A percentile compares a stretch with the other conserved stretches of the same genome.
Evolutionary conservation across 192 early-diverging fungal genomes (phyloP).

Genomic region (Obelidium mucronatum): DNA sequence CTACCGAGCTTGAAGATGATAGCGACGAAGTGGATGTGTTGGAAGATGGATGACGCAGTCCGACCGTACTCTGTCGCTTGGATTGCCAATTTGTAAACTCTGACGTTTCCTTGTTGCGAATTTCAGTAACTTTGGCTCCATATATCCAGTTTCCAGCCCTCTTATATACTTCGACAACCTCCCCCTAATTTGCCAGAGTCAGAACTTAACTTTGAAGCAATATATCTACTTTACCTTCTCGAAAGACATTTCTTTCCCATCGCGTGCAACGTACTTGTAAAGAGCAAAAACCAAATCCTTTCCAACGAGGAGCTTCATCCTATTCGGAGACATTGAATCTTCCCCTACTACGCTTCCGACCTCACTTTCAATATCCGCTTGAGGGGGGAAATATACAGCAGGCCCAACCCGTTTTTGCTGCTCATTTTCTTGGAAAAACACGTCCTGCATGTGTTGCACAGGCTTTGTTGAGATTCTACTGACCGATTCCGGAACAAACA

Average conservation of each 20-base stretch:
- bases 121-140: conserved; percentile 41
- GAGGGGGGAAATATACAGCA: conserved; percentile 50
- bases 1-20: background rate
- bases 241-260: conserved; percentile 52
- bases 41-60: background rate
- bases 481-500: conserved; percentile 21
- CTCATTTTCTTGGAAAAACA: conserved; percentile 10
- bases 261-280: conserved; percentile 46
- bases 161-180: conserved; percentile 50
- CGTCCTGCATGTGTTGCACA: conserved; percentile 16
- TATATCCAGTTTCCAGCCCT: conserved; percentile 57
- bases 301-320: conserved; percentile 1
- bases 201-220: too few species aligned
- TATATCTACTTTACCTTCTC: conserved; percentile 51
- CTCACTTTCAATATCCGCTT: conserved; percentile 51
- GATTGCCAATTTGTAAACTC: background rate
- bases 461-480: background rate
- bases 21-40: background rate
- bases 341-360: conserved; percentile 48
- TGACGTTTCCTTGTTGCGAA: background rate
- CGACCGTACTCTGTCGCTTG: background rate
- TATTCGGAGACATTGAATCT: conserved; percentile 1
- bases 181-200: conserved; percentile 45
- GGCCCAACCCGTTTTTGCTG: conserved; percentile 38
- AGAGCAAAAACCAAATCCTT: conserved; percentile 49